A percentile compares a stretch with the other conserved stretches of the same genome.
phyloP scores from a whole-genome alignment of 2,329 filamentous ascomycete genomes.

The Chaetomium sp. region DNA sequence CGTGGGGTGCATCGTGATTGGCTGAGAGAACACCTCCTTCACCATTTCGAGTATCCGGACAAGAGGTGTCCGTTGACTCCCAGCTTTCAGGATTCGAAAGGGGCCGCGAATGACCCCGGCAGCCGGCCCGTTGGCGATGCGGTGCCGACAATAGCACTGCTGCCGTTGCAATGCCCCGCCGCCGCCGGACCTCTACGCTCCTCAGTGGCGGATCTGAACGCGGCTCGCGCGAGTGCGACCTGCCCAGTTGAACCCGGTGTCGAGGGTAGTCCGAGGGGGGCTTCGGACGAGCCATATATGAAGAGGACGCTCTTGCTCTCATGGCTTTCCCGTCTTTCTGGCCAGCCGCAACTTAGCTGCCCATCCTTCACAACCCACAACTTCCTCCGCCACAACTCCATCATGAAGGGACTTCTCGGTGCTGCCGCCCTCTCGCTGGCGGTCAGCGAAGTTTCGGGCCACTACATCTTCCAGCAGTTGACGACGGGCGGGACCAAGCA shows the following conservation, averaged over 20 bases:
- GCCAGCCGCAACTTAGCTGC: not conserved
- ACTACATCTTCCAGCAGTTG: conserved; percentile 49
- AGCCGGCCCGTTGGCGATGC: conserved; percentile 21
- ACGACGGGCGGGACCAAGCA: conserved; percentile 40
- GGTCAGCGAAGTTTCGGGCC: conserved; percentile 42
- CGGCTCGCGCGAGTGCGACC: not conserved
- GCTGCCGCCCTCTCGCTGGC: conserved; percentile 38
- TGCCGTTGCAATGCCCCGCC: conserved; percentile 5
- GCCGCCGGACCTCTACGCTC: not conserved
- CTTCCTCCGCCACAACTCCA: conserved; percentile 16
- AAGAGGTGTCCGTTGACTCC: conserved; percentile 15
- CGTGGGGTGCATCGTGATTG: conserved; percentile 10
- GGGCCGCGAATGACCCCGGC: conserved; percentile 1
- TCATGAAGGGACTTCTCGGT: conserved; percentile 34
- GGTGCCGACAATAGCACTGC: not conserved
- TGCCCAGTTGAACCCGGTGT: conserved; percentile 1
- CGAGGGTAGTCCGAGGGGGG: not conserved
- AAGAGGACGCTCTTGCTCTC: not conserved
- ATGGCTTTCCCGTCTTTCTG: too few relatives aligned
- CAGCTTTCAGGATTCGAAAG: not conserved
- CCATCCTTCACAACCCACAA: not conserved
- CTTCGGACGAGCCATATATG: not conserved
- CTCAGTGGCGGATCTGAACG: not conserved
- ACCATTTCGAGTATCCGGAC: conserved; percentile 22
- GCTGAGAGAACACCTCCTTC: not conserved